Evolutionary conservation across 108 stramenopile genomes (phyloP), one percentile per base, ranked within the genome.

Genomic region (Cyclotella cryptica): DNA sequence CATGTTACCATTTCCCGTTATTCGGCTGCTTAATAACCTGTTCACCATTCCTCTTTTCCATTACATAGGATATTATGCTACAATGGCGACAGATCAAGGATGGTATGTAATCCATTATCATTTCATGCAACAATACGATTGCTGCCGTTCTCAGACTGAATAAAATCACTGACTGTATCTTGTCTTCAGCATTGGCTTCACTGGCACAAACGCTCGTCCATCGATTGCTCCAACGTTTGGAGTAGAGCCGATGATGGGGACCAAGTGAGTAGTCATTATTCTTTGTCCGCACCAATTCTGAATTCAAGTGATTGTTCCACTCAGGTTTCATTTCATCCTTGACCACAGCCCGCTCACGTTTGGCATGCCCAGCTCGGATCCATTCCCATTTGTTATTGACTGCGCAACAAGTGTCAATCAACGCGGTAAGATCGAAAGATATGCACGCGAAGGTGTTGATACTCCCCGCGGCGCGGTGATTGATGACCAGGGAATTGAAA

Each of bases 201-300:
- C 86, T 7, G 86, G 86, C 7, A 90, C 90, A 42, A 90, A 90
- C 68, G 87, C 90, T 39, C 66, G 87, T 29, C 87, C 87, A 35
- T 87, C 86, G 40, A 87, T 90, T 60, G 88, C 90, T 24, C 90
- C 90, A 13, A 88, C 88, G 0, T 88, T 85, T 69, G 90, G 90
- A 39, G 82, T 84, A 8, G 88, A 90, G 69, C 87, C 85, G 30
- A 87, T 86, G 85, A 74, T 89, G 77, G 79, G 75, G 11, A 69
- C 71, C 26, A 66, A 71, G 44, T 63, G 40, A 28, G 49, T 29
- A 6, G 18, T 62, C 11, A 3, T 13, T n/a, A n/a, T n/a, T n/a
- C n/a, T n/a, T 21, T 24, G 13, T 58, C 22, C 55, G 9, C 17
- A 7, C 55, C 26, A n/a, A 35, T 35, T 2, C 35, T 2, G 35